Evolutionary conservation across 306 rosid genomes (phyloP).

Genomic region (Citrullus amarus): DNA sequence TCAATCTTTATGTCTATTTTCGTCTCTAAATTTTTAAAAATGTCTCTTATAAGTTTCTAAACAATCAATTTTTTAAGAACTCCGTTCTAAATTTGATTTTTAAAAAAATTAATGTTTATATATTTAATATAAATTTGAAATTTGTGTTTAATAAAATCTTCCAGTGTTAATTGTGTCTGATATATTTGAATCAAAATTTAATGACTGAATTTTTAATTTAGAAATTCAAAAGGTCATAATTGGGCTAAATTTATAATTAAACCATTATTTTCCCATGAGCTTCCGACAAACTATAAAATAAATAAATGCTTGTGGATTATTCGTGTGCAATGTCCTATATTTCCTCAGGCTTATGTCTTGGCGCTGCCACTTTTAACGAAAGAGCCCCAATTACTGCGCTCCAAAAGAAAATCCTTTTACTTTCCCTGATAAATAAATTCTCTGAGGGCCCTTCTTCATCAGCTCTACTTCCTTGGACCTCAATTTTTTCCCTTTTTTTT

Average conservation of each 20-base stretch:
- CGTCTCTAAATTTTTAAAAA: too few species aligned
- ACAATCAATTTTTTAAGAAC: too few species aligned
- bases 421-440: neutral
- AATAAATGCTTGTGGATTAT: neutral
- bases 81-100: too few species aligned
- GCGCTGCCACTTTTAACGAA: constrained; percentile 1
- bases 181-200: too few species aligned
- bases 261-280: neutral
- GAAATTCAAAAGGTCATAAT: neutral
- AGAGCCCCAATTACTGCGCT: constrained; percentile 4
- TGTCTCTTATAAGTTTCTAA: too few species aligned
- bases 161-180: too few species aligned
- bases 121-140: too few species aligned
- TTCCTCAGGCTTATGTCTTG: neutral
- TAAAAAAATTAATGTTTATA: too few species aligned
- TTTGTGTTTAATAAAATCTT: too few species aligned
- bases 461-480: constrained; percentile 1
- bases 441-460: neutral
- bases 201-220: too few species aligned
- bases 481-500: neutral
- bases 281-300: neutral
- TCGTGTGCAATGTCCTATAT: neutral
- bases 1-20: too few species aligned
- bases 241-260: too few species aligned
- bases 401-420: neutral